Conservation (phyloP, 2,329 filamentous ascomycete species). For the Talaromyces atroroseus region DNA sequence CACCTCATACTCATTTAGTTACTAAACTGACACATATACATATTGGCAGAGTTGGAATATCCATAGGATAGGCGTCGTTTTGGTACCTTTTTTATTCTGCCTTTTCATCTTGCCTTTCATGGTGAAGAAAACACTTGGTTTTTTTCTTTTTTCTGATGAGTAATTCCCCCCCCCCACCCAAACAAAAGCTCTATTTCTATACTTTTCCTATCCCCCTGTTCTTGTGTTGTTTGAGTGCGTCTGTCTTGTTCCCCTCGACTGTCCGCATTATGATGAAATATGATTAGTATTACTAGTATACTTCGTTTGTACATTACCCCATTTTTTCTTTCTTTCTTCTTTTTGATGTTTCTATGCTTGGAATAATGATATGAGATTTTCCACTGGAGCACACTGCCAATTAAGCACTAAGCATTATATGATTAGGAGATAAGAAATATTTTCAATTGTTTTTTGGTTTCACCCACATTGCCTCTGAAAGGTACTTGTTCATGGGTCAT, state of each 20-base stretch:
- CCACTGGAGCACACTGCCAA: background rate
- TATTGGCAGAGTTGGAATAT: background rate
- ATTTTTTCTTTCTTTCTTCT: background rate
- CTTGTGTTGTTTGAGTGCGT: background rate
- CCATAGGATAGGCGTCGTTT: background rate
- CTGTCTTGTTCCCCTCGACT: background rate
- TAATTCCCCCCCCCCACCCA: background rate
- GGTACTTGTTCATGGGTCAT: background rate
- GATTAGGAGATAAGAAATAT: background rate
- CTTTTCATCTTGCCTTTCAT: background rate
- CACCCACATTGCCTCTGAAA: too few relatives aligned
- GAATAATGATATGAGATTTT: background rate
- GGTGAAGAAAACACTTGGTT: background rate
- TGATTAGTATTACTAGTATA: background rate
- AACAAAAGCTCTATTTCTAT: background rate
- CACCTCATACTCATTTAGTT: background rate
- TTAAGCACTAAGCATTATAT: background rate
- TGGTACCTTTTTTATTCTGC: background rate
- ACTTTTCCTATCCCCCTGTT: background rate
- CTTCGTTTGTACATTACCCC: background rate
- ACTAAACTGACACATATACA: background rate
- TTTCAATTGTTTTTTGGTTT: background rate
- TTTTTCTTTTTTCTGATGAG: background rate
- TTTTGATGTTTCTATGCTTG: background rate
- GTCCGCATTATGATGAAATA: background rate